phyloP scores from a whole-genome alignment of 371 early-diverging fungal genomes.

The Mucor irregularis region DNA sequence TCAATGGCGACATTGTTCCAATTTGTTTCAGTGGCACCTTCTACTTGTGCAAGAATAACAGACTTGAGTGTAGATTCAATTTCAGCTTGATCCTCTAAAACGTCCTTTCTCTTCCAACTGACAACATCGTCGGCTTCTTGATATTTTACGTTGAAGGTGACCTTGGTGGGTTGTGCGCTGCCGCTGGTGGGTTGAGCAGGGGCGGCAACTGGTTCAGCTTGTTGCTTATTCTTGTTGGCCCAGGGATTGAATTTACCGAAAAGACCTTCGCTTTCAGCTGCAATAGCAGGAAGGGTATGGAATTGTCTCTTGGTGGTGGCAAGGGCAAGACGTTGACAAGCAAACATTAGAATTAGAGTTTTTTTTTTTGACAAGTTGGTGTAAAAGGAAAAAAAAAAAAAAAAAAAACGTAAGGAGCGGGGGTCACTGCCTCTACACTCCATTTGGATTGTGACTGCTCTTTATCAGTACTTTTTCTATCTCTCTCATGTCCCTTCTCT shows the following conservation, averaged over 20 bases:
- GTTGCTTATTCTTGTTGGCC: conserved; percentile 35
- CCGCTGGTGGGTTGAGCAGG: conserved; percentile 23
- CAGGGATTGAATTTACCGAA: conserved; percentile 50
- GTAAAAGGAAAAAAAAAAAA: neutral
- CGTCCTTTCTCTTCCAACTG: conserved; percentile 36
- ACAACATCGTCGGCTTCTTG: conserved; percentile 27
- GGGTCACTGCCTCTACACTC: neutral
- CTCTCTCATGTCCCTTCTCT: neutral
- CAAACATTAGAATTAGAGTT: conserved; percentile 9
- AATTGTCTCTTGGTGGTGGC: conserved; percentile 2
- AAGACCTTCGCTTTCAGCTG: conserved; percentile 26
- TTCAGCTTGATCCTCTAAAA: conserved; percentile 26
- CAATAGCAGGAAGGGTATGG: conserved; percentile 16
- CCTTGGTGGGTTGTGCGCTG: conserved; percentile 7
- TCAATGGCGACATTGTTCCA: conserved; percentile 27
- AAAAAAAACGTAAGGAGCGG: conserved; percentile 5
- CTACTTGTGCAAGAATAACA: conserved; percentile 32
- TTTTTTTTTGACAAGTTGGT: neutral
- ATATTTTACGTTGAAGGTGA: conserved; percentile 38
- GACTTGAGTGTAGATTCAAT: conserved; percentile 31
- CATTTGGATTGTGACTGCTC: neutral
- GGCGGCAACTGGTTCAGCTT: conserved; percentile 8
- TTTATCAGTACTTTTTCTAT: neutral
- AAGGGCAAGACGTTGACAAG: conserved; percentile 17
- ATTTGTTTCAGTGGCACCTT: conserved; percentile 25